Evolutionary conservation across 2,329 filamentous ascomycete genomes (phyloP).

Genomic region (Blumeriella jaapii): DNA sequence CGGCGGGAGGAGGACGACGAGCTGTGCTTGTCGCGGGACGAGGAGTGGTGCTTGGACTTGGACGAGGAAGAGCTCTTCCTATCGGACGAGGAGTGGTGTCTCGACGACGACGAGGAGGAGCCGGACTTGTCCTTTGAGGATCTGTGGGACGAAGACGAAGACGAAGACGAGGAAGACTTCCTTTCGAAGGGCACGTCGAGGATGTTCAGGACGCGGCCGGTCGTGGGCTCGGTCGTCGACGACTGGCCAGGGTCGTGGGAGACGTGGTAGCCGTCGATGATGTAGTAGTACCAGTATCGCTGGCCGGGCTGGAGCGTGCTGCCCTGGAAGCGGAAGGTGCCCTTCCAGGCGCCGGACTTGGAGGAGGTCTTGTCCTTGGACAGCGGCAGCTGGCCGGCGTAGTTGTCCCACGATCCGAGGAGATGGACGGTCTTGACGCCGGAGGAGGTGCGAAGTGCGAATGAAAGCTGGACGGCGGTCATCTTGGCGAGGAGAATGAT

Average conservation of each 20-base stretch:
- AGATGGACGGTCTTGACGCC: conserved; percentile 97
- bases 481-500: conserved; percentile 43
- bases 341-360: conserved; percentile 88
- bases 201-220: conserved; percentile 92
- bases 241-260: conserved; percentile 88
- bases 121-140: conserved; percentile 27
- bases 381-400: conserved; percentile 85
- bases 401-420: conserved; percentile 97
- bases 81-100: conserved; percentile 30
- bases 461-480: conserved; percentile 88
- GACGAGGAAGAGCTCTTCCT: conserved; percentile 26
- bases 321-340: conserved; percentile 91
- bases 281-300: conserved; percentile 99
- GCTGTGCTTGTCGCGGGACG: conserved; percentile 29
- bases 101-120: conserved; percentile 25
- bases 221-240: conserved; percentile 89
- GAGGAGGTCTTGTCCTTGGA: conserved; percentile 73
- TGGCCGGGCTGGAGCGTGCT: conserved; percentile 75
- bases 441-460: conserved; percentile 88
- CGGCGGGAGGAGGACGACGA: conserved; percentile 33
- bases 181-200: conserved; percentile 67
- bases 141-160: conserved; percentile 37
- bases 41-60: conserved; percentile 32
- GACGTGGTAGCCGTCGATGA: conserved; percentile 98
- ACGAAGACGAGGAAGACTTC: conserved; percentile 37